Evolutionary conservation across 1,284 basidiomycete species (phyloP).

Genomic region (Trichosporon ovoides): DNA sequence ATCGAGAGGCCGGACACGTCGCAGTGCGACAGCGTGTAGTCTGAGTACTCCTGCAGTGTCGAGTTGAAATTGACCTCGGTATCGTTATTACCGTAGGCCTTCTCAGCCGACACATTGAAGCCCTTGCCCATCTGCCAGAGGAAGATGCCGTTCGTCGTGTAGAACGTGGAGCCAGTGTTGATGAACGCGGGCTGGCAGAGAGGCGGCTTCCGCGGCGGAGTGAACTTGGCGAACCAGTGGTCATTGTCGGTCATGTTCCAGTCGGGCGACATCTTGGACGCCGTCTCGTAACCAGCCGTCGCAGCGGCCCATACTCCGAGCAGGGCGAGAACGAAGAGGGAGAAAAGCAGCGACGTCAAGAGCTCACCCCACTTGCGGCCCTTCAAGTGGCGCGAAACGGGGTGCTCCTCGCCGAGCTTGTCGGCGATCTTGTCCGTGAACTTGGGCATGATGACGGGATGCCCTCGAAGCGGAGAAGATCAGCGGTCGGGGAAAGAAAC

Average conservation of each 20-base stretch:
- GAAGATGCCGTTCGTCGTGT: constrained; percentile 21
- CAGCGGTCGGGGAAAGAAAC: no score
- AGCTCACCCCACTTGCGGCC: constrained; percentile 16
- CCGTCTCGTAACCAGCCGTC: constrained; percentile 19
- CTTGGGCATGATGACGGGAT: constrained; percentile 8
- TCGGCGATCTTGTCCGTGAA: constrained; percentile 16
- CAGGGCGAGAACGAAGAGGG: constrained; percentile 16
- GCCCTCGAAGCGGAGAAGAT: background rate
- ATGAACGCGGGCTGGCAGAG: constrained; percentile 23
- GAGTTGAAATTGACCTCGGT: constrained; percentile 19
- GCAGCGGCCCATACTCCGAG: constrained; percentile 21
- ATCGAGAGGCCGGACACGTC: constrained; percentile 16
- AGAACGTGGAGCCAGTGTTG: constrained; percentile 17
- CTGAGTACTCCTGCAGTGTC: constrained; percentile 18
- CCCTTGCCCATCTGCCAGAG: constrained; percentile 25
- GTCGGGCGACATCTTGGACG: constrained; percentile 17
- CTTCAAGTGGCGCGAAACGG: constrained; percentile 14
- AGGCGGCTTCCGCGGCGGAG: constrained; percentile 9
- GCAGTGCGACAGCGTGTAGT: constrained; percentile 19
- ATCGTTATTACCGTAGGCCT: constrained; percentile 9
- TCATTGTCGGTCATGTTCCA: constrained; percentile 23
- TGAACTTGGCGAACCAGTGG: constrained; percentile 25
- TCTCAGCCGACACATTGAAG: constrained; percentile 15
- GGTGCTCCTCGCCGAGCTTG: constrained; percentile 16
- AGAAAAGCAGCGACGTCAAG: constrained; percentile 10